These are phyloP conservation scores for Hymenoscyphus salicellus DNA, from an alignment of 2,329 filamentous ascomycete species.

Conservation along the genomic window DNA sequence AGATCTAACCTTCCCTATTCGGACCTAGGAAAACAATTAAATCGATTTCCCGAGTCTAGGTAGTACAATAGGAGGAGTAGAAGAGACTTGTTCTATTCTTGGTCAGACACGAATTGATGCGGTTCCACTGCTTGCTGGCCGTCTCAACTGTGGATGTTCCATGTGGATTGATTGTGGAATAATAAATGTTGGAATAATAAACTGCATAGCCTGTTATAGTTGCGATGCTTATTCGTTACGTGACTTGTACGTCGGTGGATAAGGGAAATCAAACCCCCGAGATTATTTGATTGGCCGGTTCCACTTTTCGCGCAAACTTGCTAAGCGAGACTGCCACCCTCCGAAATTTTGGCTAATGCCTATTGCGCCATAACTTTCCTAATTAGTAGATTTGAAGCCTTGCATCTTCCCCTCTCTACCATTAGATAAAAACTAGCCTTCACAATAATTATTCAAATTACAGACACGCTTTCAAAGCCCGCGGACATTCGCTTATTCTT, in stretches of 20 bases:
- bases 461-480: background rate
- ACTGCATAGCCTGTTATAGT: too few species aligned
- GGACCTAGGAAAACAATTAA: too few species aligned
- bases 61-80: too few species aligned
- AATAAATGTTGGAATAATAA: too few species aligned
- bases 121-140: too few species aligned
- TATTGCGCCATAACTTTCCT: background rate
- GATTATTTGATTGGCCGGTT: background rate
- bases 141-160: too few species aligned
- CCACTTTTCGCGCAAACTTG: slow-evolving; percentile 3
- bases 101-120: too few species aligned
- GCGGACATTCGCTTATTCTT: background rate
- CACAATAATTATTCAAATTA: background rate
- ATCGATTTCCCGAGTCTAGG: too few species aligned
- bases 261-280: background rate
- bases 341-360: background rate
- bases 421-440: background rate
- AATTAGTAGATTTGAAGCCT: background rate
- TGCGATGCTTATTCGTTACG: background rate
- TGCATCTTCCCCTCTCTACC: background rate
- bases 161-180: too few species aligned
- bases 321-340: background rate
- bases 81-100: too few species aligned
- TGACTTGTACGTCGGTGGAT: background rate
- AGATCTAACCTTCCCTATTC: too few species aligned